Base-by-base conservation (phyloP, 1,284 basidiomycete genomes). In the Chalciporus piperatoides region DNA sequence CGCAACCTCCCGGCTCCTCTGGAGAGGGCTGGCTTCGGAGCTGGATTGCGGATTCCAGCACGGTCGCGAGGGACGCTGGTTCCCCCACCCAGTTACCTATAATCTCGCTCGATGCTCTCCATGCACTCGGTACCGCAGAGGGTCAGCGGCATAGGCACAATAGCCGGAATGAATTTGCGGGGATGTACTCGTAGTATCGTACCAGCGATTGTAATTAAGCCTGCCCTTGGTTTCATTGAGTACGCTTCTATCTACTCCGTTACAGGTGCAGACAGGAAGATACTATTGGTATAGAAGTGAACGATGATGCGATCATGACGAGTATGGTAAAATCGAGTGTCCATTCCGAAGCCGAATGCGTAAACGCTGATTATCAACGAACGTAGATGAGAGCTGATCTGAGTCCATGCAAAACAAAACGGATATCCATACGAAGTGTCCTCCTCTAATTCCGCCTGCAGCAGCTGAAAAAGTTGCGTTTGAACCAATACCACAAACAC, bases 401-500 rank as follows among this genome's bases (percentile, higher is more conserved):
- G 35, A 46, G 62, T 70, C 67, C 65, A 49, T 64, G 52, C 44
- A 48, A 56, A 62, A 52, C 54, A 2, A 51, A 44, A 43, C 27
- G 49, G 52, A 53, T 59, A 51, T 51, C 25, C 49, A 36, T 44
- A 44, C 41, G 8, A 46, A 42, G 10, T 32, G 37, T 39, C 45
- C 32, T 49, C 43, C 28, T 42, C 43, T 71, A 90, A 63, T 85
- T 88, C 63, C 76, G 78, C 60, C 89, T 77, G 80, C 85, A 92
- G 68, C 77, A 86, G 56, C 85, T 76, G 81, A 91, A 92, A 41
- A 92, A 68, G 69, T 90, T 90, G 56, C 89, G 80, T 69, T 79
- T 87, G 75, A 91, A 80, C 77, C 84, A 89, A 74, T 91, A 92
- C 68, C 65, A 90, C 58, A 91, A 63, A 65, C 88, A 91, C 88